These are phyloP conservation scores for Hymenoscyphus albidus DNA, from an alignment of 2,329 filamentous ascomycete genomes.

Conservation along the genomic window DNA sequence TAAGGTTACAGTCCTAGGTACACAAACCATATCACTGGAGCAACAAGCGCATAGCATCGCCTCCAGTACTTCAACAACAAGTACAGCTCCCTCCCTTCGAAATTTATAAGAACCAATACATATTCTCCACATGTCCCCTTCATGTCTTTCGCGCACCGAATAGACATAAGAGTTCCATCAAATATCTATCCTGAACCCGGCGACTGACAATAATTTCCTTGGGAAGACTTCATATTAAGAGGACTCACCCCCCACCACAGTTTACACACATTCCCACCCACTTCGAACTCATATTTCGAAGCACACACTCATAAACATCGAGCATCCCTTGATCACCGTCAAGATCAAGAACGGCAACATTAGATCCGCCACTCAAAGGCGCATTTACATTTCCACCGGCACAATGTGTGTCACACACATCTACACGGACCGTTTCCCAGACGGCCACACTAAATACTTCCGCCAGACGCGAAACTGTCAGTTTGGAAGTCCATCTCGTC, in stretches of 20 bases:
- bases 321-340: slow-evolving; percentile 9
- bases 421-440: slow-evolving; percentile 45
- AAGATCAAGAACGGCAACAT: slow-evolving; percentile 16
- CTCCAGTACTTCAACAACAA: slow-evolving; percentile 16
- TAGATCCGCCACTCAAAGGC: slow-evolving; percentile 10
- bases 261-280: slow-evolving; percentile 11
- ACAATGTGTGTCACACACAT: slow-evolving; percentile 50
- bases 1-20: slow-evolving; percentile 1
- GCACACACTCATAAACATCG: not conserved
- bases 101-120: slow-evolving; percentile 14
- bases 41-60: slow-evolving; percentile 8
- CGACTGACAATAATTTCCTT: slow-evolving; percentile 28
- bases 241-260: slow-evolving; percentile 17
- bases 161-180: slow-evolving; percentile 29
- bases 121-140: slow-evolving; percentile 28
- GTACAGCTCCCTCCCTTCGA: slow-evolving; percentile 19
- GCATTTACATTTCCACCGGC: slow-evolving; percentile 29
- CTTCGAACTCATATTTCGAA: not conserved
- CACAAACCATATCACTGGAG: slow-evolving; percentile 2
- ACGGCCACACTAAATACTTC: slow-evolving; percentile 40
- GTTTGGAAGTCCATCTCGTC: slow-evolving; percentile 38
- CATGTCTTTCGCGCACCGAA: slow-evolving; percentile 32
- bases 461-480: slow-evolving; percentile 38
- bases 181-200: slow-evolving; percentile 31
- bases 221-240: slow-evolving; percentile 13